Base-by-base conservation (phyloP, 257 asterid species). In the Petrea volubilis region DNA sequence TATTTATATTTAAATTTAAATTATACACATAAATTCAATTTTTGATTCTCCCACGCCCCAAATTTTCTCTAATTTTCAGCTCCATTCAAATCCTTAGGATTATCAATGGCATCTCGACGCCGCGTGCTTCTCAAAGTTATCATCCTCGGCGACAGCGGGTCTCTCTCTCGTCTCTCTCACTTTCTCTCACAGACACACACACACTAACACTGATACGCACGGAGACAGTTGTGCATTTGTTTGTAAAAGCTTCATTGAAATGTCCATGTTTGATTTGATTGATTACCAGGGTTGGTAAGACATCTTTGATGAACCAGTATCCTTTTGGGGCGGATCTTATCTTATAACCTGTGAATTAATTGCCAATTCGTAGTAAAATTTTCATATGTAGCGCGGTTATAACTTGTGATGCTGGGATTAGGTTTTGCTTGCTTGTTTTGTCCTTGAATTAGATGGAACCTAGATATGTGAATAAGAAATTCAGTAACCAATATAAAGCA, bases 101-200 rank as follows among this genome's bases (percentile, higher is more conserved):
- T n/a, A n/a, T n/a, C 64, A 80, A 93, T 93, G 98, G 86, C 98
- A 63, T 93, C 96, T 13, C 96, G 98, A 56, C 80, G 98, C 80
- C 87, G 98, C 80, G 91, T 96, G 31, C 97, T 93, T 71, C 92
- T 93, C 87, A 93, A 93, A 88, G 98, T 93, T 74, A 93, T 93
- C 92, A 93, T 93, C 79, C 98, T 93, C 85, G 98, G 98, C 58
- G 98, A 93, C 74, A 93, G 98, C 81, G 98, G 98, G 98, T 89
- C 15, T 82, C 31, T 44, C 51, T 12, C 3, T 59, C 3, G 51
- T 18, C n/a, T n/a, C n/a, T n/a, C n/a, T n/a, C n/a, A n/a, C n/a
- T n/a, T n/a, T n/a, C n/a, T n/a, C n/a, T n/a, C n/a, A n/a, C n/a
- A n/a, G n/a, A n/a, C n/a, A n/a, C n/a, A n/a, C n/a, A n/a, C n/a